Evolutionary conservation across 2,329 filamentous ascomycete species (phyloP).

Genomic region (Juglanconis sp.): DNA sequence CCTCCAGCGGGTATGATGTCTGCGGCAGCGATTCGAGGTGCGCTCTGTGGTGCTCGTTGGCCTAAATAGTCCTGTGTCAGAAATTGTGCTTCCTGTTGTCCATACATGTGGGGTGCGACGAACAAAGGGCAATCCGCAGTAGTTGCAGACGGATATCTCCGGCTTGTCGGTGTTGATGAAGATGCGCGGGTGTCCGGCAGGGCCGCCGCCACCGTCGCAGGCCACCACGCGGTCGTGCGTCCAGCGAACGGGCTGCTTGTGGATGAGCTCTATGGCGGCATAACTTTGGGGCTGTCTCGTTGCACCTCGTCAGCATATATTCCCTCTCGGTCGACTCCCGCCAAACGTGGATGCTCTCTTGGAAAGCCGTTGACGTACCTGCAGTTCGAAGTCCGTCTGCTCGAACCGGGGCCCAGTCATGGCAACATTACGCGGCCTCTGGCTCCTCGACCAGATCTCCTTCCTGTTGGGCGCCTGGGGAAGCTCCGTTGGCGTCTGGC

Average conservation of each 20-base stretch:
- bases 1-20: constrained; percentile 74
- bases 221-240: constrained; percentile 75
- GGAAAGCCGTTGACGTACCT: constrained; percentile 57
- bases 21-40: constrained; percentile 78
- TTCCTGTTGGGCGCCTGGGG: constrained; percentile 84
- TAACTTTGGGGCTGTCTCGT: constrained; percentile 72
- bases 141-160: constrained; percentile 84
- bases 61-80: constrained; percentile 48
- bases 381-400: constrained; percentile 88
- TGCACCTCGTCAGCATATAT: constrained; percentile 26
- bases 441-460: constrained; percentile 79
- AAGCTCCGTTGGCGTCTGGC: constrained; percentile 43
- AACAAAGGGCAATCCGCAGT: constrained; percentile 93
- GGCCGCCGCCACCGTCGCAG: constrained; percentile 90
- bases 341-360: too few species aligned
- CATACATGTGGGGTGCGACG: constrained; percentile 33
- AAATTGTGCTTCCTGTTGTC: not conserved
- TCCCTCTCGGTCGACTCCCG: constrained; percentile 5
- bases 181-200: constrained; percentile 84
- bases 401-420: constrained; percentile 96
- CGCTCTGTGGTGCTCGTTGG: constrained; percentile 82
- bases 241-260: constrained; percentile 93
- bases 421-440: constrained; percentile 74
- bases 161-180: constrained; percentile 99
- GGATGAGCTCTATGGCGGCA: constrained; percentile 91